Conservation (phyloP, 2,329 filamentous ascomycete species). For the Pseudofabraea citricarpa region DNA sequence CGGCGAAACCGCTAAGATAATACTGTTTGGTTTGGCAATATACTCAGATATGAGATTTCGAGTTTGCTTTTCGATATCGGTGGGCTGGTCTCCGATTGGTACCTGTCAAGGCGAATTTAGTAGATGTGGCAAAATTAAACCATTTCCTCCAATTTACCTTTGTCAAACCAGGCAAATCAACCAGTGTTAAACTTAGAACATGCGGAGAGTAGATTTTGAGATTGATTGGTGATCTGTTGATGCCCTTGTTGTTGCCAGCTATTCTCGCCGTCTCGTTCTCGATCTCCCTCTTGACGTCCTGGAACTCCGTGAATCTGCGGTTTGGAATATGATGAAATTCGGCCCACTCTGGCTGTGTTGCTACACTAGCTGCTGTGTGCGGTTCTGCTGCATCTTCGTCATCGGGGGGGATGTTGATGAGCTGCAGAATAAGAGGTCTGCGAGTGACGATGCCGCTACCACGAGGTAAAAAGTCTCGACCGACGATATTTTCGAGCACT, state of each 20-base stretch:
- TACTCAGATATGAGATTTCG: constrained; percentile 95
- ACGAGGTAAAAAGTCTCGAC: constrained; percentile 91
- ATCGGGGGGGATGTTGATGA: constrained; percentile 87
- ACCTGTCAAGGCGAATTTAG: constrained; percentile 47
- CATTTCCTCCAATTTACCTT: constrained; percentile 71
- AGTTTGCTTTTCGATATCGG: constrained; percentile 98
- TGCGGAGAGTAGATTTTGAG: constrained; percentile 97
- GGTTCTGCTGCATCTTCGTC: constrained; percentile 66
- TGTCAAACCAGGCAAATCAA: constrained; percentile 92
- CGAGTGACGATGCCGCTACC: constrained; percentile 96
- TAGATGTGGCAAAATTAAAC: not conserved
- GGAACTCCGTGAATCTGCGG: constrained; percentile 85
- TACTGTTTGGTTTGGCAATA: constrained; percentile 98
- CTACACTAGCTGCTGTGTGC: constrained; percentile 72
- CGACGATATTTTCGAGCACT: constrained; percentile 97
- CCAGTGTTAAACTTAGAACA: constrained; percentile 91
- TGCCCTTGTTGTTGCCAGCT: constrained; percentile 95
- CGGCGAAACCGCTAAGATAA: constrained; percentile 91
- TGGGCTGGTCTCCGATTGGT: constrained; percentile 94
- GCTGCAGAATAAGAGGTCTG: constrained; percentile 89
- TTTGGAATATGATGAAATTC: constrained; percentile 96
- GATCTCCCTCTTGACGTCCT: constrained; percentile 91
- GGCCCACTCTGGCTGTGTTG: constrained; percentile 70
- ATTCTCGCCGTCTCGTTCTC: constrained; percentile 95
- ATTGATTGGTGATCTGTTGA: constrained; percentile 96